Conservation (phyloP, 345 rosid species). For the Salix brachista region DNA sequence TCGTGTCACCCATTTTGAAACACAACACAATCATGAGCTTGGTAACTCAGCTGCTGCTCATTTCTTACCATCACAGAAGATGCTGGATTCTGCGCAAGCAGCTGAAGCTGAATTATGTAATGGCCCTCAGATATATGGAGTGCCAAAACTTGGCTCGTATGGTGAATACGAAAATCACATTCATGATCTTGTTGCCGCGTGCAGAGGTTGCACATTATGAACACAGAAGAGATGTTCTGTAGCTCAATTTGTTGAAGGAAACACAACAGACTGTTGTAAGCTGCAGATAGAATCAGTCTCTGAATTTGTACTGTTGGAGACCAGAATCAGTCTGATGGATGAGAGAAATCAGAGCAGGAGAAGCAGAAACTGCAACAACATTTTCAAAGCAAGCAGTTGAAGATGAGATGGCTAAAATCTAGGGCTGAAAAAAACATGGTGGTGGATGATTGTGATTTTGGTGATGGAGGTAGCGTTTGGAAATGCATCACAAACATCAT, state of each 20-base stretch:
- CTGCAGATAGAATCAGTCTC: constrained; percentile 6
- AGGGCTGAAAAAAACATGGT: constrained; percentile 33
- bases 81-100: constrained; percentile 32
- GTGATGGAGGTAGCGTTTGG: constrained; percentile 14
- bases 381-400: constrained; percentile 32
- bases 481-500: too few species aligned
- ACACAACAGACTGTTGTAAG: constrained; percentile 9
- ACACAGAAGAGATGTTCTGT: constrained; percentile 28
- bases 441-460: constrained; percentile 32
- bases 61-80: constrained; percentile 34
- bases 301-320: constrained; percentile 10
- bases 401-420: constrained; percentile 31
- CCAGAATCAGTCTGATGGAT: not conserved
- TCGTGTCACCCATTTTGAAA: constrained; percentile 30
- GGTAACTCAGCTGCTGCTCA: constrained; percentile 20
- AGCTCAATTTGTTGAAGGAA: constrained; percentile 19
- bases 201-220: constrained; percentile 26
- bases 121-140: constrained; percentile 16
- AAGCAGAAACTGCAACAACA: constrained; percentile 29
- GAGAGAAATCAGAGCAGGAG: constrained; percentile 28
- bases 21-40: constrained; percentile 36
- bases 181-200: constrained; percentile 34
- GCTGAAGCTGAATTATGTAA: constrained; percentile 33
- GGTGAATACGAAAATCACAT: constrained; percentile 35
- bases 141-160: constrained; percentile 31